Conservation (phyloP, 2,329 filamentous ascomycete genomes). For the Colletotrichum echinochloae region DNA sequence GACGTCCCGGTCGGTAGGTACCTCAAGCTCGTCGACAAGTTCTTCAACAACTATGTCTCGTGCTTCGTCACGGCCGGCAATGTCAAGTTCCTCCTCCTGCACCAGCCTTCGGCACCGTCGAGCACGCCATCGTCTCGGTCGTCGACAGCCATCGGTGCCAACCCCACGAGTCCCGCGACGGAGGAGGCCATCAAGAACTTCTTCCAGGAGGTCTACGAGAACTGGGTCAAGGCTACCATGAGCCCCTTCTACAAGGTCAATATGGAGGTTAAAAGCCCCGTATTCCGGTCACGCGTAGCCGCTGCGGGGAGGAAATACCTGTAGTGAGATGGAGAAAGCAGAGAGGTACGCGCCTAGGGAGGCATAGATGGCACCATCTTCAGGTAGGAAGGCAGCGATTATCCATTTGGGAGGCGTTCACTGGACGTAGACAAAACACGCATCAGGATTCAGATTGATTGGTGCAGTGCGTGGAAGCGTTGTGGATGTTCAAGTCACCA, state of each 20-base stretch:
- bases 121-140: conserved; percentile 59
- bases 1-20: conserved; percentile 70
- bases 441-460: neutral
- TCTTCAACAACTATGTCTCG: conserved; percentile 95
- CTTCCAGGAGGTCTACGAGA: conserved; percentile 95
- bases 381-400: neutral
- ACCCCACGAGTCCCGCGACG: conserved; percentile 88
- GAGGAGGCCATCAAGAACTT: conserved; percentile 97
- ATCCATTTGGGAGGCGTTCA: neutral
- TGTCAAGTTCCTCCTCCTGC: conserved; percentile 93
- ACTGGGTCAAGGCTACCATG: conserved; percentile 97
- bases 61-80: conserved; percentile 95
- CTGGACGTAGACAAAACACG: neutral
- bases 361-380: too few relatives aligned
- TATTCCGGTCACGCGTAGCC: conserved; percentile 85
- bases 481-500: conserved; percentile 40
- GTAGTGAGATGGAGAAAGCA: conserved; percentile 53
- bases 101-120: conserved; percentile 74
- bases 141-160: conserved; percentile 80
- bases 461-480: too few relatives aligned
- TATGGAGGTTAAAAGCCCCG: conserved; percentile 85
- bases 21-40: conserved; percentile 95
- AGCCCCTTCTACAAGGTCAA: conserved; percentile 93
- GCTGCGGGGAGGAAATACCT: conserved; percentile 94
- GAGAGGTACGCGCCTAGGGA: neutral